These are phyloP conservation scores for Beauveria bassiana DNA, from an alignment of 2,329 filamentous ascomycete species.

Conservation along the genomic window DNA sequence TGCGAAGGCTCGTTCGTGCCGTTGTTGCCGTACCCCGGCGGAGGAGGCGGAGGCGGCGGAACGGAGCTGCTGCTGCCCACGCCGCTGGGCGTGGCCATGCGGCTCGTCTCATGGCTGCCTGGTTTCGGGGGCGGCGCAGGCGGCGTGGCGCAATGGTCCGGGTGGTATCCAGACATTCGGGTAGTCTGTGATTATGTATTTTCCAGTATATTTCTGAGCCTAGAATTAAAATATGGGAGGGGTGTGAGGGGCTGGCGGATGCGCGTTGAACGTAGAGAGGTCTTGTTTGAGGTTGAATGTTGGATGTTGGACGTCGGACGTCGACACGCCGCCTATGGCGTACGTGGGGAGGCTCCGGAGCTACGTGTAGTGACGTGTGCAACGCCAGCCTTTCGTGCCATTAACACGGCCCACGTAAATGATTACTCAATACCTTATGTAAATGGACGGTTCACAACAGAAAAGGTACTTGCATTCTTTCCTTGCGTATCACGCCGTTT, in stretches of 20 bases:
- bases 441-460: background rate
- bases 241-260: background rate
- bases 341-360: background rate
- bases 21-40: conserved; percentile 18
- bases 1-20: conserved; percentile 9
- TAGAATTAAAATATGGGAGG: background rate
- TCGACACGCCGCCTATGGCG: background rate
- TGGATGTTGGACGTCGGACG: background rate
- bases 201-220: no score
- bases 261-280: background rate
- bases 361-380: background rate
- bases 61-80: conserved; percentile 38
- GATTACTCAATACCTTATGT: background rate
- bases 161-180: conserved; percentile 23
- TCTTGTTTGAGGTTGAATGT: background rate
- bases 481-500: background rate
- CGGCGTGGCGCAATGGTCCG: conserved; percentile 34
- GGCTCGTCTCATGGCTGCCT: conserved; percentile 59
- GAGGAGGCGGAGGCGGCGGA: conserved; percentile 31
- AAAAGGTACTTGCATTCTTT: no score
- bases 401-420: background rate
- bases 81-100: conserved; percentile 55
- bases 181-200: background rate
- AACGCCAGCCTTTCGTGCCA: background rate
- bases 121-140: conserved; percentile 68